Conservation (phyloP, 2,329 filamentous ascomycete genomes). For the Tolypocladium endophyticum region DNA sequence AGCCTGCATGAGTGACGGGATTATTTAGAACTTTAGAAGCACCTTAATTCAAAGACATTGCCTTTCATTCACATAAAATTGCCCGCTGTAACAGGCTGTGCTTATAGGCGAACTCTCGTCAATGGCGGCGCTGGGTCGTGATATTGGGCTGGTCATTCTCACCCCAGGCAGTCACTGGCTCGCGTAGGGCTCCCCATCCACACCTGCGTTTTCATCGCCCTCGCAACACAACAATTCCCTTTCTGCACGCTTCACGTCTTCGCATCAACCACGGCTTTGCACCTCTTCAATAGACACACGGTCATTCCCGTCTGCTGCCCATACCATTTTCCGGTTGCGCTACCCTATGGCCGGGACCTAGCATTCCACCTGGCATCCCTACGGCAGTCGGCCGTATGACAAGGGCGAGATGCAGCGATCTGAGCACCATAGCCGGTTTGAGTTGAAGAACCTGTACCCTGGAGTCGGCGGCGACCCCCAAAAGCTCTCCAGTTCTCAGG, state of each 20-base stretch:
- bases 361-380: not conserved
- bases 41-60: not conserved
- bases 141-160: not conserved
- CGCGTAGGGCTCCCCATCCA: not conserved
- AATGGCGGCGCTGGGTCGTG: not conserved
- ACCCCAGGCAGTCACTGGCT: not conserved
- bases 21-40: not conserved
- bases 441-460: conserved; percentile 1
- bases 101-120: not conserved
- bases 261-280: not conserved
- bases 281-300: not conserved
- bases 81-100: too few species aligned
- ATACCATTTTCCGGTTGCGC: not conserved
- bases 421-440: not conserved
- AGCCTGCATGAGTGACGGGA: not conserved
- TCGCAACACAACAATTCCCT: not conserved
- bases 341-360: not conserved
- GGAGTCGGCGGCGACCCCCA: not conserved
- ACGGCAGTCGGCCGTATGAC: not conserved
- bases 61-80: not conserved
- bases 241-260: not conserved
- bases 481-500: not conserved
- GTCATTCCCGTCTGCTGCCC: not conserved
- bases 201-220: not conserved
- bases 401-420: not conserved